Percentiles rank a stretch among this genome's conserved stretches.
phyloP scores from a whole-genome alignment of 352 stramenopile species.

The Pilasporangium apinafurcum region DNA sequence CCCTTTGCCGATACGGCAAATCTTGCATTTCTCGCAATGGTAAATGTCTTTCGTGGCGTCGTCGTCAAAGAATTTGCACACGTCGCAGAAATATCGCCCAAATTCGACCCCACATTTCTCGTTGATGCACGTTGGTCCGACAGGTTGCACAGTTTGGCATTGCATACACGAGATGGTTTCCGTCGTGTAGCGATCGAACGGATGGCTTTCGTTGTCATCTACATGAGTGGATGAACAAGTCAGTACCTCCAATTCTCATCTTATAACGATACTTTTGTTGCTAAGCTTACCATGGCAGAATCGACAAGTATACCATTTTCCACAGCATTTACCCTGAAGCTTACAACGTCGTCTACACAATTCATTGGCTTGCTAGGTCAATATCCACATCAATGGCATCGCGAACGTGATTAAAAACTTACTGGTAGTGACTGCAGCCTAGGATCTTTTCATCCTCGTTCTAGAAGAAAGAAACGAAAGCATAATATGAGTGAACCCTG shows the following conservation, averaged over 20 bases:
- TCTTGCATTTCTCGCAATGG: constrained; percentile 98
- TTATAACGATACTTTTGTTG: background rate
- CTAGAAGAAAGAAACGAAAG: constrained; percentile 9
- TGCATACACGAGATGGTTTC: constrained; percentile 94
- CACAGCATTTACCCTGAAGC: constrained; percentile 82
- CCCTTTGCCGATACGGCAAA: constrained; percentile 92
- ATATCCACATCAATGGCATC: background rate
- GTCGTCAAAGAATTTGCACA: constrained; percentile 97
- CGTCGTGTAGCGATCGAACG: constrained; percentile 92
- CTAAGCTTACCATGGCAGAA: constrained; percentile 82
- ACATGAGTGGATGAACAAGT: too few relatives aligned
- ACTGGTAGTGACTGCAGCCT: constrained; percentile 87
- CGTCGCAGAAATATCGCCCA: constrained; percentile 91
- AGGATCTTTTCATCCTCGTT: constrained; percentile 57
- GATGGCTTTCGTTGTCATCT: constrained; percentile 82
- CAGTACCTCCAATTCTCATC: too few relatives aligned
- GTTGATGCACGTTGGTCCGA: constrained; percentile 54
- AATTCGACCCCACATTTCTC: constrained; percentile 73
- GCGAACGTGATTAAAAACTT: constrained; percentile 4
- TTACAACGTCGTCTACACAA: constrained; percentile 62
- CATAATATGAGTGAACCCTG: background rate
- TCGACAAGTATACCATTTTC: constrained; percentile 84
- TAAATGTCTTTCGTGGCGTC: constrained; percentile 92
- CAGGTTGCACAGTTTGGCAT: constrained; percentile 68
- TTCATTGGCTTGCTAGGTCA: background rate